Evolutionary conservation across 495 filamentous ascomycete genomes (phyloP).

Genomic region (Paragyromitra xinjiangensis): DNA sequence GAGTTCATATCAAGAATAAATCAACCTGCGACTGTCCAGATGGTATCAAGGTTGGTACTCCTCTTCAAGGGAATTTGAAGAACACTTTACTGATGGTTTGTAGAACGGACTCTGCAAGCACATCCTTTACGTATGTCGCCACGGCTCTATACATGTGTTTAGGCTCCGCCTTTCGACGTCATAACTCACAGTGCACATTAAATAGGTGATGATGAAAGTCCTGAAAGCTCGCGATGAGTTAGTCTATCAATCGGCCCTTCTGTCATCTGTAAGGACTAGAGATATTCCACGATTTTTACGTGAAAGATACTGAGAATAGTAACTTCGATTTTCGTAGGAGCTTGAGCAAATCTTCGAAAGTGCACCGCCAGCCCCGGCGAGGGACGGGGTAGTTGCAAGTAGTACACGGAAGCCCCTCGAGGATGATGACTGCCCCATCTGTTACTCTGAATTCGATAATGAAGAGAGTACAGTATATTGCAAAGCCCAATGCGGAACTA

Average conservation of each 20-base stretch:
- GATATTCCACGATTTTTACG: not conserved
- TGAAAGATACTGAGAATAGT: not conserved
- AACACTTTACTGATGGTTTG: not conserved
- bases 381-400: conserved; percentile 54
- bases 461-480: conserved; percentile 71
- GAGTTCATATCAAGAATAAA: conserved; percentile 63
- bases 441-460: conserved; percentile 69
- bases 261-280: conserved; percentile 61
- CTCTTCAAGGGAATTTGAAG: not conserved
- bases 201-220: conserved; percentile 67
- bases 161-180: not conserved
- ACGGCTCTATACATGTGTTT: not conserved
- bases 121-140: conserved; percentile 67
- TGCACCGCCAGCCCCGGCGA: conserved; percentile 59
- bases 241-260: conserved; percentile 72
- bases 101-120: conserved; percentile 73
- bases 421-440: conserved; percentile 75
- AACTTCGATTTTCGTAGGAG: conserved; percentile 60
- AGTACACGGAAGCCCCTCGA: conserved; percentile 59
- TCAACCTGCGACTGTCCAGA: conserved; percentile 70
- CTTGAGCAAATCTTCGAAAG: conserved; percentile 64
- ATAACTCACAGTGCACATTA: conserved; percentile 5
- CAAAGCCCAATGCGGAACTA: conserved; percentile 71
- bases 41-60: conserved; percentile 57
- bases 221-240: conserved; percentile 68